Conservation (phyloP, 352 stramenopile species). For the Lagenidium giganteum region DNA sequence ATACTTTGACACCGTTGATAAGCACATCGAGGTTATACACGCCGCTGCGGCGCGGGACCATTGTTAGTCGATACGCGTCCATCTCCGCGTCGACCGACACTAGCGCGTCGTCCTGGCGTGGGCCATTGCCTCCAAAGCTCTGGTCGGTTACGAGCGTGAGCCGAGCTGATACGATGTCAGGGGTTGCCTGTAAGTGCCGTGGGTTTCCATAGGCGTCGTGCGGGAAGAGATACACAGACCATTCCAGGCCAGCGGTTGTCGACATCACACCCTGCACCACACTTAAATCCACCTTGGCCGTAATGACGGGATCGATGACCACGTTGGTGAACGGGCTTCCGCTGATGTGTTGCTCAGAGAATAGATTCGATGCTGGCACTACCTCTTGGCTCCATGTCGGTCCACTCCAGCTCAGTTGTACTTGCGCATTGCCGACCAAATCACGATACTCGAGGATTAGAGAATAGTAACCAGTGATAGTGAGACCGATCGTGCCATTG, state of each 20-base stretch:
- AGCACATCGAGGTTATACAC: too few species aligned
- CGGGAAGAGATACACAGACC: constrained; percentile 36
- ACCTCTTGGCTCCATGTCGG: constrained; percentile 27
- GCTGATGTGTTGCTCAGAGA: constrained; percentile 39
- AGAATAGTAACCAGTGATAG: constrained; percentile 32
- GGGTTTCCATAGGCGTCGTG: constrained; percentile 43
- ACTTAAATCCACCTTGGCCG: constrained; percentile 16
- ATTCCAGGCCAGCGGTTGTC: constrained; percentile 21
- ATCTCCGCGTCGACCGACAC: constrained; percentile 1
- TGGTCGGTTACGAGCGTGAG: constrained; percentile 33
- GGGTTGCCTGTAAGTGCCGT: constrained; percentile 12
- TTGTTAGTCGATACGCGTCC: constrained; percentile 8
- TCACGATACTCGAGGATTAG: constrained; percentile 65
- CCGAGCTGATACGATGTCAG: constrained; percentile 27
- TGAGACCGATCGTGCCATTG: constrained; percentile 20
- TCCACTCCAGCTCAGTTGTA: constrained; percentile 43
- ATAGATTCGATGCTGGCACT: constrained; percentile 36
- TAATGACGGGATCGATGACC: constrained; percentile 22
- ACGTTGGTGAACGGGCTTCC: constrained; percentile 50
- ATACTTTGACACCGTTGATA: too few species aligned
- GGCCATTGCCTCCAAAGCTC: constrained; percentile 40
- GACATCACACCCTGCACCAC: constrained; percentile 21
- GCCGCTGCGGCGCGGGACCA: too few species aligned
- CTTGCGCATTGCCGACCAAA: constrained; percentile 25
- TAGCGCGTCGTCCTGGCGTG: constrained; percentile 21